Percentiles rank a stretch among this genome's conserved stretches.
Evolutionary conservation across 768 basidiomycete genomes (phyloP).

Genomic region (Phanerochaete sordida): DNA sequence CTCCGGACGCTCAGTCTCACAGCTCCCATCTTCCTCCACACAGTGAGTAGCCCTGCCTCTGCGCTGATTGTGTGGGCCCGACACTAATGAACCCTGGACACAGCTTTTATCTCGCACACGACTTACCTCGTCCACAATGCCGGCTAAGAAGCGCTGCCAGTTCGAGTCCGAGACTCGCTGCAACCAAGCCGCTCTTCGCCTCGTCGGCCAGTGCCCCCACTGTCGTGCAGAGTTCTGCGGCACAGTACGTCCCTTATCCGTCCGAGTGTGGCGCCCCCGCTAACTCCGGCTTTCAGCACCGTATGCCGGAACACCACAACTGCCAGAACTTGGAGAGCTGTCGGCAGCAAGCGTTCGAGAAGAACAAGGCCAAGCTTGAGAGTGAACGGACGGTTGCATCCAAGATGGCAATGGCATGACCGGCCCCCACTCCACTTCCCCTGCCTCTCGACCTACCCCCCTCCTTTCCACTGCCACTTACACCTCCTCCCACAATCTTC

Average conservation of each 20-base stretch:
- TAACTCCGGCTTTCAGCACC: conserved; percentile 51
- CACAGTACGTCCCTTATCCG: conserved; percentile 44
- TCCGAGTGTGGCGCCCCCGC: neutral
- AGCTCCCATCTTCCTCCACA: conserved; percentile 6
- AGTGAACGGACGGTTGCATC: conserved; percentile 82
- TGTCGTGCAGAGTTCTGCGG: conserved; percentile 78
- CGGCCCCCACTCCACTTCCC: conserved; percentile 10
- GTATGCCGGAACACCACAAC: conserved; percentile 84
- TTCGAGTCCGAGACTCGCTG: conserved; percentile 56
- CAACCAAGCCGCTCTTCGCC: conserved; percentile 74
- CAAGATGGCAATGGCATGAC: conserved; percentile 80
- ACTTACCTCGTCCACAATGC: conserved; percentile 43
- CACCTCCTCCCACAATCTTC: neutral
- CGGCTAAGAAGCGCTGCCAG: conserved; percentile 87
- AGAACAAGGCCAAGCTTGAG: conserved; percentile 85
- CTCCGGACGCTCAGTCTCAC: conserved; percentile 10
- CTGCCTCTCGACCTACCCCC: conserved; percentile 9
- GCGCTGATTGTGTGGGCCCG: conserved; percentile 2
- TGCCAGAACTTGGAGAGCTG: conserved; percentile 84
- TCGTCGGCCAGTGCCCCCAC: conserved; percentile 83
- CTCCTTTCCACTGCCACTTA: neutral
- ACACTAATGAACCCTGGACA: neutral
- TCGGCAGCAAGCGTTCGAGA: conserved; percentile 82
- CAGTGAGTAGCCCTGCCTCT: conserved; percentile 4
- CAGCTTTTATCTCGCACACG: conserved; percentile 14